These are phyloP conservation scores for Fusarium hainanense DNA, from an alignment of 2,329 filamentous ascomycete genomes.

Conservation along the genomic window DNA sequence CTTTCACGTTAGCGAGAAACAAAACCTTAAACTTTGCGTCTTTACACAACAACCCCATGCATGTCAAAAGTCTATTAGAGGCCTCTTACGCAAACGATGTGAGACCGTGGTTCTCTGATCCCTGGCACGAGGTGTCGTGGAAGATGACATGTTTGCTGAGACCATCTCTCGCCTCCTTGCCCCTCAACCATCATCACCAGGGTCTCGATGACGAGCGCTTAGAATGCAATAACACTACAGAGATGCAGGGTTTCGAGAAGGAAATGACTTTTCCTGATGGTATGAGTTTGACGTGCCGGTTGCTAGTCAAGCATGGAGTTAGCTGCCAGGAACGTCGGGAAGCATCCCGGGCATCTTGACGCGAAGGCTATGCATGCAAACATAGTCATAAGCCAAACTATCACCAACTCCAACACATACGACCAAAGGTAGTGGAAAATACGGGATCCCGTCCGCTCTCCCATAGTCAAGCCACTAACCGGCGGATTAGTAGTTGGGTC, in stretches of 20 bases:
- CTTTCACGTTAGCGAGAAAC: neutral
- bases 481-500: conserved; percentile 39
- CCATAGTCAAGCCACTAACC: conserved; percentile 35
- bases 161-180: neutral
- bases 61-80: neutral
- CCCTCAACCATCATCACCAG: neutral
- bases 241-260: neutral
- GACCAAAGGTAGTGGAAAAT: conserved; percentile 40
- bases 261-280: neutral
- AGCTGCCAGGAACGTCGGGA: conserved; percentile 18
- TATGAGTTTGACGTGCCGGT: neutral
- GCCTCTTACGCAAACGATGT: neutral
- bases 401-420: conserved; percentile 16
- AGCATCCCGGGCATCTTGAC: conserved; percentile 1
- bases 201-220: neutral
- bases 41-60: neutral
- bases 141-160: conserved; percentile 3
- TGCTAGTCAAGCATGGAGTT: neutral
- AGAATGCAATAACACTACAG: neutral
- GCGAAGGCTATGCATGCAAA: neutral
- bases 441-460: conserved; percentile 41
- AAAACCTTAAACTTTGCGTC: neutral
- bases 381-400: neutral
- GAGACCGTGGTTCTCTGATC: neutral
- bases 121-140: neutral